Conservation (phyloP, 208 protist species). For the Leishmania gerbilli region DNA sequence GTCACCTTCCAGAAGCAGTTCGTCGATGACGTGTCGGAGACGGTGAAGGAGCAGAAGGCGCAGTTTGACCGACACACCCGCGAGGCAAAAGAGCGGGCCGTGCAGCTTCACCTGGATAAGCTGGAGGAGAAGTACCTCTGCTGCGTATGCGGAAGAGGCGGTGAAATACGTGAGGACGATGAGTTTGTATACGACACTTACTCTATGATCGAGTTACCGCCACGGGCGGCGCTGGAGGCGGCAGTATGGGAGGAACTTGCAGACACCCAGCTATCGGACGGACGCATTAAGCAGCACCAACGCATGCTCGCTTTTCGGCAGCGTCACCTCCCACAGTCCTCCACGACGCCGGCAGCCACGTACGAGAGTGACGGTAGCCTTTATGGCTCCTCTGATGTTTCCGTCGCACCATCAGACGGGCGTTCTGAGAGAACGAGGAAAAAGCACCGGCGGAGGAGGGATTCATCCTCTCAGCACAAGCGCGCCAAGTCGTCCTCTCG, state of each 20-base stretch:
- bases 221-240: slow-evolving; percentile 32
- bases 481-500: not conserved
- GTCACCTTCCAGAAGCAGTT: slow-evolving; percentile 82
- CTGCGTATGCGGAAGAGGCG: slow-evolving; percentile 76
- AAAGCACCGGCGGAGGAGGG: not conserved
- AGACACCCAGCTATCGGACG: slow-evolving; percentile 20
- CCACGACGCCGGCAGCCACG: not conserved
- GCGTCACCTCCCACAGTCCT: not conserved
- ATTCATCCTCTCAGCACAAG: not conserved
- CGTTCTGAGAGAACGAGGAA: not conserved
- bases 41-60: slow-evolving; percentile 60
- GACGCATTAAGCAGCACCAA: slow-evolving; percentile 31
- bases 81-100: slow-evolving; percentile 59
- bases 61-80: slow-evolving; percentile 47
- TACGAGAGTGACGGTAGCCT: slow-evolving; percentile 18
- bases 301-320: slow-evolving; percentile 8
- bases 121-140: slow-evolving; percentile 84
- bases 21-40: slow-evolving; percentile 73
- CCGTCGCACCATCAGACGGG: not conserved
- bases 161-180: slow-evolving; percentile 65
- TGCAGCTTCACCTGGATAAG: slow-evolving; percentile 74
- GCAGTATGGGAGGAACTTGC: slow-evolving; percentile 30
- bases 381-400: slow-evolving; percentile 2
- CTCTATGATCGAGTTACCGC: slow-evolving; percentile 58
- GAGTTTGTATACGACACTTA: slow-evolving; percentile 64